Evolutionary conservation across 2,329 filamentous ascomycete genomes (phyloP), one percentile per base, ranked within the genome.

Genomic region (Aspergillus novoparasiticus): DNA sequence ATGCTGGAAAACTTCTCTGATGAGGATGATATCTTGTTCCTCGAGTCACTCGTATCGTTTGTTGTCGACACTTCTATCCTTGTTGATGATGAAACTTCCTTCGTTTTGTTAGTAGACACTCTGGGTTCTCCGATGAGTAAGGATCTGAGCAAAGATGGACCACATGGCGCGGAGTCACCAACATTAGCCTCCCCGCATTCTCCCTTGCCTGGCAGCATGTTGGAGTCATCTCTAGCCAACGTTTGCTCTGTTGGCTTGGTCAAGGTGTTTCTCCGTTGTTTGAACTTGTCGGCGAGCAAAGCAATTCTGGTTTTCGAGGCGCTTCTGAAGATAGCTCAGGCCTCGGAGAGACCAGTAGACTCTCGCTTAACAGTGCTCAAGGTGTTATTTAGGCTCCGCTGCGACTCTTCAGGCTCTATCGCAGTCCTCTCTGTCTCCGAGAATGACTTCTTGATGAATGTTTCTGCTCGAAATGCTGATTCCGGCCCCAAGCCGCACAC

Each of bases 301-400:
- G 86, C 89, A 14, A 80, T 84, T 26, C 83, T 83, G 55, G 78
- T 89, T 0, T 93, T 88, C 69, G 83, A 87, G 56, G 81, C 86
- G 10, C 78, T 94, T 6, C 79, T 94, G 48, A 82, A 83, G 58
- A 87, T 93, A 68, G 87, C 85, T 6, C 85, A 84, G 67, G 85
- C 85, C 19, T 83, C 82, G 32, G 80, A 83, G 36, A 87, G 85
- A 64, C 89, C 90, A 63, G 81, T 85, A 8, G 89, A 92, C 76
- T 89, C 90, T 58, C 89, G 91, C 8, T 80, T 95, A 30, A 89
- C 88, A 14, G 89, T 90, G 2, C 87, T 94, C 82, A 93, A 92
- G 71, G 79, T 94, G 50, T 81, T 97, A 2, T 94, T 96, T 74
- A 88, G 94, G 50, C 81, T 97, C 34, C 87, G 94, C 63, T 92